These are phyloP conservation scores for Pyrrhoderma lamaoense DNA, from an alignment of 1,284 basidiomycete species.

Conservation along the genomic window DNA sequence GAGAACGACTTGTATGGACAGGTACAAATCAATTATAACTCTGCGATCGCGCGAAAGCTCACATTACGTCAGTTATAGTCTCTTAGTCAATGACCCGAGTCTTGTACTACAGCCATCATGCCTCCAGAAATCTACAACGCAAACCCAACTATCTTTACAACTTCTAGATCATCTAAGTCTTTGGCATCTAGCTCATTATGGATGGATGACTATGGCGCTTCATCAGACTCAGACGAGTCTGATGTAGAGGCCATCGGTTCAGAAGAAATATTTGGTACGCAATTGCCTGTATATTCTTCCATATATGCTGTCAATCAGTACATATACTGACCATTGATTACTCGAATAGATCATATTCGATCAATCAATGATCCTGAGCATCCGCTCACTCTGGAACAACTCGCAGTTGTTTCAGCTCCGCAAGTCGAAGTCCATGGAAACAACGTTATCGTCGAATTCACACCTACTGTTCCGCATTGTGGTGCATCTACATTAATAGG, in stretches of 20 bases:
- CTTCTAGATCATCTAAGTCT: constrained; percentile 33
- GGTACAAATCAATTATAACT: too few species aligned
- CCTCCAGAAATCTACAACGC: constrained; percentile 52
- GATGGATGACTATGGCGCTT: constrained; percentile 34
- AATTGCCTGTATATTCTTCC: not conserved
- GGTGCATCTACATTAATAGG: constrained; percentile 98
- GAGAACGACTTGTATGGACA: not conserved
- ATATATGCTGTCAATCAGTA: constrained; percentile 8
- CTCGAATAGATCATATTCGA: constrained; percentile 74
- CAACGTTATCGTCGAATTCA: constrained; percentile 82
- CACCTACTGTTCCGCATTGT: constrained; percentile 97
- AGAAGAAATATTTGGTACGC: constrained; percentile 60
- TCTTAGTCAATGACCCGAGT: not conserved
- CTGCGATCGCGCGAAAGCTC: not conserved
- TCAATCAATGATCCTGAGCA: constrained; percentile 97
- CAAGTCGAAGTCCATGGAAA: constrained; percentile 77
- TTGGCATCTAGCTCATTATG: constrained; percentile 39
- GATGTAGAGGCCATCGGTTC: constrained; percentile 58
- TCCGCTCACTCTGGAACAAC: constrained; percentile 90
- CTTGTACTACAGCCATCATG: constrained; percentile 28
- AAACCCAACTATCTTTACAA: constrained; percentile 52
- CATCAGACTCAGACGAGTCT: constrained; percentile 23
- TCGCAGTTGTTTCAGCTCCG: constrained; percentile 87
- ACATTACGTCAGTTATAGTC: not conserved
- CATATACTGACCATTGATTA: too few species aligned